These are phyloP conservation scores for Selaginella moellendorffii DNA, from an alignment of 75 land plant genomes.

Conservation along the genomic window DNA sequence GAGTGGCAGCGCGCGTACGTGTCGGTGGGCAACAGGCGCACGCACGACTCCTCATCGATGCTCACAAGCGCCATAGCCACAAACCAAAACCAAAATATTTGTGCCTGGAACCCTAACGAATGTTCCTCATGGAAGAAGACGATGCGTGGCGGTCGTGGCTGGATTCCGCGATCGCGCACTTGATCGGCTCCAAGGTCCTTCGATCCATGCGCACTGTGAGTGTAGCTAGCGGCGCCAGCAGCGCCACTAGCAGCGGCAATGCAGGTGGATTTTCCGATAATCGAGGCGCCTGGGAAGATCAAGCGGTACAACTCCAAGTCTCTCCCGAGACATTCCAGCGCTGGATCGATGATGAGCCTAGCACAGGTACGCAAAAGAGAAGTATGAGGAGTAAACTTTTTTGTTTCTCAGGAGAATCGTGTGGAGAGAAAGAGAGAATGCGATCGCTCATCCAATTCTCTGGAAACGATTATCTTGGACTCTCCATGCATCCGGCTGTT, in stretches of 20 bases:
- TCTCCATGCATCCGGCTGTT: conserved; percentile 78
- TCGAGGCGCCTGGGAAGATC: conserved; percentile 42
- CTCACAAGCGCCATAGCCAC: not conserved
- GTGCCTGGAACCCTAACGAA: too few relatives aligned
- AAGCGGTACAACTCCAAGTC: conserved; percentile 44
- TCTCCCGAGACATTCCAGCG: conserved; percentile 35
- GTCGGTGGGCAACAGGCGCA: not conserved
- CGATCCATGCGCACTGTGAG: conserved; percentile 62
- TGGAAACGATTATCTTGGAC: conserved; percentile 93
- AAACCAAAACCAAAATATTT: not conserved
- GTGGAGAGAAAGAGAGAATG: not conserved
- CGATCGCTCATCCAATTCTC: conserved; percentile 49
- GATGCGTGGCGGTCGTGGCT: conserved; percentile 60
- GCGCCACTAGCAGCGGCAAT: not conserved
- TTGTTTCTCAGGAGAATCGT: too few relatives aligned
- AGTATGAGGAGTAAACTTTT: too few relatives aligned
- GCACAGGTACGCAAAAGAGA: conserved; percentile 25
- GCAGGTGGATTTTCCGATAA: not conserved
- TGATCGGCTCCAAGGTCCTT: conserved; percentile 29
- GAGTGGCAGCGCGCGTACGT: not conserved
- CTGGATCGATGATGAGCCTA: conserved; percentile 51
- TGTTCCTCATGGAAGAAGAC: too few relatives aligned
- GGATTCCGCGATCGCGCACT: conserved; percentile 35
- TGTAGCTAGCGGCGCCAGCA: not conserved
- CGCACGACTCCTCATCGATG: not conserved